Evolutionary conservation across 345 rosid species (phyloP), one percentile per base, ranked within the genome.

Genomic region (Noccaea bulbosa): DNA sequence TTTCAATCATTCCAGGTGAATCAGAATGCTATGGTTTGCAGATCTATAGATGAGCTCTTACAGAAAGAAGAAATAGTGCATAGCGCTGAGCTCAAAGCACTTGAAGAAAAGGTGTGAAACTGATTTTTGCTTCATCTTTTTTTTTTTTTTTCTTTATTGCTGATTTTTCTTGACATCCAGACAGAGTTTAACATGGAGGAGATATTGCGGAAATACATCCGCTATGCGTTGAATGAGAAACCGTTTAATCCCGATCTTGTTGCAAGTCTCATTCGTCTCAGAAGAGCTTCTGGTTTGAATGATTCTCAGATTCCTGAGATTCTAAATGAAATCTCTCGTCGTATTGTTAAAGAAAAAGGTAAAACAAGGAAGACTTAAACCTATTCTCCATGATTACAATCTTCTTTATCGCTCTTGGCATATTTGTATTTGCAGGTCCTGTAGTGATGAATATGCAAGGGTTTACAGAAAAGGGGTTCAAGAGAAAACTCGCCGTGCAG

Each of bases 151-250:
- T 62, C 11, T 81, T 67, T 63, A 54, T 32, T 69, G 63, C 62
- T 82, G 49, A 70, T 81, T 72, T 37, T 2, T 43, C 4, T 41
- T 58, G 5, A 16, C 67, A 71, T 83, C 77, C 98, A 91, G 99
- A 94, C 98, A 87, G 99, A 85, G 79, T 91, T 89, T 76, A 83
- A 81, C 82, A 81, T 81, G 89, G 95, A 85, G 84, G 99, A 89
- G 66, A 79, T 94, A 55, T 74, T 91, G 71, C 86, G 98, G 73
- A 94, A 94, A 79, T 94, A 91, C 78, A 84, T 89, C 69, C 85
- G 93, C 1, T 91, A 89, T 72, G 87, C 87, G 0, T 68, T 94
- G 90, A 91, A 94, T 71, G 99, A 94, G 85, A 94, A 86, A 61
- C 96, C 96, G 11, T 94, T 92, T 67, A 87, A 82, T 67, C 89